These are phyloP conservation scores for Aspergillus puulaauensis DNA, from an alignment of 2,329 filamentous ascomycete genomes.

Conservation along the genomic window DNA sequence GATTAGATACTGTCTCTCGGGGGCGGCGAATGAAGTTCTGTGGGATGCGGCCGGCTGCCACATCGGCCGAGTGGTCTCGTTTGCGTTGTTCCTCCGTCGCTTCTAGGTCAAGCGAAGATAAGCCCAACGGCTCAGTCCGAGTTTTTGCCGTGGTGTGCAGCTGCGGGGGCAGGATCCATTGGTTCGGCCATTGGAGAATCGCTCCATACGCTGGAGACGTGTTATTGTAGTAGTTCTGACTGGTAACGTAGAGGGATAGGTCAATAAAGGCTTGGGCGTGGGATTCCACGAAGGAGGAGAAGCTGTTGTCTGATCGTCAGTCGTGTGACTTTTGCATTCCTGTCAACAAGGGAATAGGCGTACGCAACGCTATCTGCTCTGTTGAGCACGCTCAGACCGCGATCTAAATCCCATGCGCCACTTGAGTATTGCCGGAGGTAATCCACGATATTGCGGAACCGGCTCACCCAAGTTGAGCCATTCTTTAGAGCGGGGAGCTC, in stretches of 20 bases:
- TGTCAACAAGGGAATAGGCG: slow-evolving; percentile 11
- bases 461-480: slow-evolving; percentile 52
- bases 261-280: slow-evolving; percentile 78
- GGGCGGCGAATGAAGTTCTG: slow-evolving; percentile 55
- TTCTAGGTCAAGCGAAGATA: slow-evolving; percentile 68
- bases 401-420: slow-evolving; percentile 51
- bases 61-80: slow-evolving; percentile 38
- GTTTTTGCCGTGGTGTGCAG: slow-evolving; percentile 69
- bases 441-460: slow-evolving; percentile 55
- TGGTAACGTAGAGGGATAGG: slow-evolving; percentile 85
- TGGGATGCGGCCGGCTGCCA: slow-evolving; percentile 40
- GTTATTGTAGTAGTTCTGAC: slow-evolving; percentile 75
- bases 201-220: slow-evolving; percentile 79
- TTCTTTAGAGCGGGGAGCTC: slow-evolving; percentile 59
- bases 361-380: slow-evolving; percentile 53
- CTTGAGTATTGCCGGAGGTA: slow-evolving; percentile 49
- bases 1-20: slow-evolving; percentile 59
- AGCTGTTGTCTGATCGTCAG: slow-evolving; percentile 24
- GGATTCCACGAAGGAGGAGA: slow-evolving; percentile 68
- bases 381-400: slow-evolving; percentile 40
- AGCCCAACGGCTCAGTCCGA: slow-evolving; percentile 68
- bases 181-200: slow-evolving; percentile 80
- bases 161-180: slow-evolving; percentile 78
- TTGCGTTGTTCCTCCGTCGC: slow-evolving; percentile 40
- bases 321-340: slow-evolving; percentile 4